These are phyloP conservation scores for Naganishia liquefaciens DNA, from an alignment of 1,284 basidiomycete genomes.

Conservation along the genomic window DNA sequence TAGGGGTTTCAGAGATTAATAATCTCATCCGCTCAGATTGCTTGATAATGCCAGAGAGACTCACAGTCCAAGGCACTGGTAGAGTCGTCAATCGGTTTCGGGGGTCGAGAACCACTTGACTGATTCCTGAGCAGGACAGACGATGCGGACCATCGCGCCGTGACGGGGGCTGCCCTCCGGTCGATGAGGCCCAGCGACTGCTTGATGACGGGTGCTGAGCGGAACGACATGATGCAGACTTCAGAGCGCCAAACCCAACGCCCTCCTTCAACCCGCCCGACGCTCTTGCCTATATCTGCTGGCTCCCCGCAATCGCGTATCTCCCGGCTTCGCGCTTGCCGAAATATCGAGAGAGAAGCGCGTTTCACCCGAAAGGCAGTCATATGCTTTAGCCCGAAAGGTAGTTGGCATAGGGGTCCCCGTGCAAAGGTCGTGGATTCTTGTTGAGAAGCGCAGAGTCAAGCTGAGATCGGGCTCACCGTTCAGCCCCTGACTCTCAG, in stretches of 20 bases:
- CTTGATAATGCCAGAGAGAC: constrained; percentile 53
- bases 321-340: constrained; percentile 13
- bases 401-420: neutral
- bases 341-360: constrained; percentile 8
- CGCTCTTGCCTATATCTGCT: too few relatives aligned
- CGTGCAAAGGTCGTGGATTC: neutral
- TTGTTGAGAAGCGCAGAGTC: neutral
- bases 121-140: constrained; percentile 9
- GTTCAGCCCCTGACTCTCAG: too few relatives aligned
- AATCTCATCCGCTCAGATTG: too few relatives aligned
- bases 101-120: constrained; percentile 35
- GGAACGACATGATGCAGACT: constrained; percentile 19
- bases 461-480: neutral
- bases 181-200: constrained; percentile 27
- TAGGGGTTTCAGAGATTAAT: neutral
- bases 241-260: neutral
- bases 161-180: constrained; percentile 15
- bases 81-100: constrained; percentile 73
- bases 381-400: constrained; percentile 9
- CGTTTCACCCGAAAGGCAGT: neutral
- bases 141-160: constrained; percentile 9
- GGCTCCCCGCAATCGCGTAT: neutral
- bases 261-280: too few relatives aligned
- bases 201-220: constrained; percentile 15
- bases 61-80: constrained; percentile 96